Conservation (phyloP, 139 green algal species). For the Chlamydomonas sp. region DNA sequence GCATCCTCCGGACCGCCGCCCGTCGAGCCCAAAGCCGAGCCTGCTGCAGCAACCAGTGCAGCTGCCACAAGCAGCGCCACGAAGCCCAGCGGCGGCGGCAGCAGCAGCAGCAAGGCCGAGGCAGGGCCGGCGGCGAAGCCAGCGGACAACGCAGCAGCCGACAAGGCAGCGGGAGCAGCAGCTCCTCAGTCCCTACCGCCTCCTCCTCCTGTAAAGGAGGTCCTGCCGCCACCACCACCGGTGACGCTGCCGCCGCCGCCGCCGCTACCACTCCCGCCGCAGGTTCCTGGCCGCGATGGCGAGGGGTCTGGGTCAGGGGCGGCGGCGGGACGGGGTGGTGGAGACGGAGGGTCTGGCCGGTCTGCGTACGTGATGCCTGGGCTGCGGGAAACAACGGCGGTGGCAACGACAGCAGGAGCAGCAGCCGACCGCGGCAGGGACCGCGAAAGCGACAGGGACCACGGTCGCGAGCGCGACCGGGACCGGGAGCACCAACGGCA, state of each 20-base stretch:
- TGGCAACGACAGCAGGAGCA: background rate
- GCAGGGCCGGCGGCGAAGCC: background rate
- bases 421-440: background rate
- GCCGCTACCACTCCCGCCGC: conserved; percentile 15
- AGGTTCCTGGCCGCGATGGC: background rate
- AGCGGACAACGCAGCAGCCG: background rate
- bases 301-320: no score
- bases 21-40: background rate
- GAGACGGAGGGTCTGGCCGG: background rate
- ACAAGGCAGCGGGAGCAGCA: no score
- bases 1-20: no score
- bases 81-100: background rate
- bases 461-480: background rate
- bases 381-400: conserved; percentile 8
- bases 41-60: background rate
- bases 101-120: no score
- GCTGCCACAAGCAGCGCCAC: background rate
- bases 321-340: background rate
- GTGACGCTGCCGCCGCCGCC: background rate
- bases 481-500: background rate
- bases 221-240: no score
- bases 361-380: conserved; percentile 26
- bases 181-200: background rate
- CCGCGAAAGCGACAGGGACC: background rate
- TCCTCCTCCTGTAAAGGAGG: background rate